Percentiles rank a stretch among this genome's conserved stretches.
phyloP scores from a whole-genome alignment of 2,329 filamentous ascomycete species.

The Trichoderma atroviride region DNA sequence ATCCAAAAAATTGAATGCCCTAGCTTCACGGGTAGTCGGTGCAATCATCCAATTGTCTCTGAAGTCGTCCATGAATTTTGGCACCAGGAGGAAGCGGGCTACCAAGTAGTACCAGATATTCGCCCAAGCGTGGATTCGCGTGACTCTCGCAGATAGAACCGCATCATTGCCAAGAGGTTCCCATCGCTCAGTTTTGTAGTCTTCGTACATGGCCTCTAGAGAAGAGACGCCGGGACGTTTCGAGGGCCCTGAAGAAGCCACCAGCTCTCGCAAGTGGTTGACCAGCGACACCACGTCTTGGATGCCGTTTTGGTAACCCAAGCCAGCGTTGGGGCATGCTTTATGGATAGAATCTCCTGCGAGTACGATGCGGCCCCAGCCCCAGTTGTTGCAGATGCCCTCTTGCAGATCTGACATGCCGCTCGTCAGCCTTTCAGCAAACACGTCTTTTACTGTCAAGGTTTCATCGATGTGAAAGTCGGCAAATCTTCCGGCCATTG shows the following conservation, averaged over 20 bases:
- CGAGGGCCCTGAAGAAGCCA: background rate
- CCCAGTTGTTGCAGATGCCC: conserved; percentile 43
- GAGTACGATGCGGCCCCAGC: conserved; percentile 41
- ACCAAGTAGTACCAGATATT: conserved; percentile 34
- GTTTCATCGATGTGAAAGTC: conserved; percentile 32
- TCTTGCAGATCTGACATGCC: conserved; percentile 43
- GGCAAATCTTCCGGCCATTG: conserved; percentile 33
- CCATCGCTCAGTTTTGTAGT: conserved; percentile 30
- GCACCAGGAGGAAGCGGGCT: conserved; percentile 29
- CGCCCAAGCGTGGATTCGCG: conserved; percentile 36
- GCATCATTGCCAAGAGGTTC: conserved; percentile 29
- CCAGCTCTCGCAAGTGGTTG: conserved; percentile 34
- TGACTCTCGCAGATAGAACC: conserved; percentile 17
- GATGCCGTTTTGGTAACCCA: conserved; percentile 42
- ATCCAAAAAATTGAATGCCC: conserved; percentile 9
- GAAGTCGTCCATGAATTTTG: background rate
- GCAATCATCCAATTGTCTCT: background rate
- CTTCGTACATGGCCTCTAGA: conserved; percentile 29
- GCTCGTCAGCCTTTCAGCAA: conserved; percentile 31
- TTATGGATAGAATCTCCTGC: conserved; percentile 45
- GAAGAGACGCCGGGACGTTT: background rate
- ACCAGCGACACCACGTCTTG: conserved; percentile 38
- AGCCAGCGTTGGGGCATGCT: conserved; percentile 41
- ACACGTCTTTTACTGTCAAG: conserved; percentile 39
- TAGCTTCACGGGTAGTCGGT: background rate